Base-by-base conservation (phyloP, 345 rosid genomes). In the Lumnitzera racemosa region DNA sequence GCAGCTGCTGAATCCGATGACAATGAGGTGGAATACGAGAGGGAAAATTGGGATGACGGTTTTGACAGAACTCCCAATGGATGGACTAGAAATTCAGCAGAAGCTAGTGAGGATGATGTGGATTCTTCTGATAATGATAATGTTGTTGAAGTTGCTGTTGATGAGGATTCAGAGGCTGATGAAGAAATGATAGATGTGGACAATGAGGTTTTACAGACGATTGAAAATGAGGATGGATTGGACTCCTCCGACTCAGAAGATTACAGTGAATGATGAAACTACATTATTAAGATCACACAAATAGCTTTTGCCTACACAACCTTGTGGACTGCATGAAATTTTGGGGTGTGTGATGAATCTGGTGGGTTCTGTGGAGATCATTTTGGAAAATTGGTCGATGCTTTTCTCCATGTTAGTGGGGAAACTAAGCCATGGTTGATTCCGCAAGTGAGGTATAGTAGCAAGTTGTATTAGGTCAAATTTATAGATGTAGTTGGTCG, bases 1-100 rank as follows among this genome's bases (percentile, higher is more conserved):
- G 87, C 67, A 64, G 87, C 67, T 58, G 81, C 61, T 31, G 91
- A 83, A 61, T 83, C 91, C 4, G 96, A 86, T 15, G 88, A 85
- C 59, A 76, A 81, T 56, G 82, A 58, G 53, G 85, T 71, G 62
- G 81, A 76, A 47, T 81, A 76, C 29, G 84, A 64, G 20, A 80
- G 70, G 66, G 73, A 67, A 67, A 84, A 78, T 49, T 90, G 96
- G 99, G 88, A 69, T 3, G 66, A 59, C 12, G 76, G 73, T 24
- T 69, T 55, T 47, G 72, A 58, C 14, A 70, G 67, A 12, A 57
- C 66, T 27, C 51, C 82, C 10, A 79, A 70, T 60, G 80, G 76
- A 12, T 87, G 90, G 90, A 78, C 57, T 54, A 60, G 81, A 49
- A 77, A 77, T 52, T 54, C 51, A 29, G 64, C 69, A 63, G 95